A percentile compares a stretch with the other conserved stretches of the same genome.
Evolutionary conservation across 1,284 basidiomycete species (phyloP).

Genomic region (Sporisorium reilianum): DNA sequence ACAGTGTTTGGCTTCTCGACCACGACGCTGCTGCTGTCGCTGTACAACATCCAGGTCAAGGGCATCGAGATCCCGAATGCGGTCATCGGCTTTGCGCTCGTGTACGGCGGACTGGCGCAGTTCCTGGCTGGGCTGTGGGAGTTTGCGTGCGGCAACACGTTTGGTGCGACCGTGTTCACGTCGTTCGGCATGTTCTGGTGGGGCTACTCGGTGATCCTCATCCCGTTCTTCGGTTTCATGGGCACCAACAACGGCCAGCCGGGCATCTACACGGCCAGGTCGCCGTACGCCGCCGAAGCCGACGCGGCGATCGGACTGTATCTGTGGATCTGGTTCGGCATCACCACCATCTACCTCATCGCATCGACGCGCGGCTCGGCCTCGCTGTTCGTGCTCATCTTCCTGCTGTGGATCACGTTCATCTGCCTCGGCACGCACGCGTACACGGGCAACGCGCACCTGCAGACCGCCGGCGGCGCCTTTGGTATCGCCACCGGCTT

Average conservation of each 20-base stretch:
- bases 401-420: conserved; percentile 48
- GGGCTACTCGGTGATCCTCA: conserved; percentile 55
- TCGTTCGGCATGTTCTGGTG: conserved; percentile 59
- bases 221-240: conserved; percentile 54
- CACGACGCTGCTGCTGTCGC: conserved; percentile 50
- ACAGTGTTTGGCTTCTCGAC: conserved; percentile 48
- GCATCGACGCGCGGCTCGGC: conserved; percentile 37
- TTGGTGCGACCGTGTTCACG: conserved; percentile 55
- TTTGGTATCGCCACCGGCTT: conserved; percentile 52
- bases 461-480: conserved; percentile 48
- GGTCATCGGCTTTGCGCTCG: conserved; percentile 35
- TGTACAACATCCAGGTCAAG: conserved; percentile 46
- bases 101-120: conserved; percentile 51
- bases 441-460: conserved; percentile 24
- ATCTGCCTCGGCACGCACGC: conserved; percentile 32
- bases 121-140: conserved; percentile 61
- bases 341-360: conserved; percentile 55
- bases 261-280: conserved; percentile 38
- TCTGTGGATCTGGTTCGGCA: conserved; percentile 59
- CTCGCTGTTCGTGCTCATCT: conserved; percentile 45
- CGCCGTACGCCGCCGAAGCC: conserved; percentile 35
- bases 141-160: conserved; percentile 58
- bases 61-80: conserved; percentile 51
- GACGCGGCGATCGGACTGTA: conserved; percentile 43
- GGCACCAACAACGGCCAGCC: conserved; percentile 50